These are phyloP conservation scores for Scutellaria barbata DNA, from an alignment of 257 asterid genomes.

Conservation along the genomic window DNA sequence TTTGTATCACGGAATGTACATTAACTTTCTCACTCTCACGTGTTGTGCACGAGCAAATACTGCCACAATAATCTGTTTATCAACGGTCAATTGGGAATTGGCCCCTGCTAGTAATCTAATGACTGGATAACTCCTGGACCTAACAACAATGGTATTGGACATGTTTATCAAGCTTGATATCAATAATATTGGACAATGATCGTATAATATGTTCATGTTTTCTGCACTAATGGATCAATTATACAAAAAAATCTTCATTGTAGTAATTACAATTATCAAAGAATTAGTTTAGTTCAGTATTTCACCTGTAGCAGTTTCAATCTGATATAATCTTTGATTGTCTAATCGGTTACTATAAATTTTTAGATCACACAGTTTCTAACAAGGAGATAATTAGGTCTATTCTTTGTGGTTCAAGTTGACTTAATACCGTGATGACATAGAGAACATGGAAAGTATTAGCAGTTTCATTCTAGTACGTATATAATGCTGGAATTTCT, in stretches of 20 bases:
- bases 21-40: background rate
- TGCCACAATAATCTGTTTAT: background rate
- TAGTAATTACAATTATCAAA: background rate
- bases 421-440: background rate
- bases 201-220: background rate
- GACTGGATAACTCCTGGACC: background rate
- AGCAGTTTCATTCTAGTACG: background rate
- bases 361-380: background rate
- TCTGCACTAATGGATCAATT: background rate
- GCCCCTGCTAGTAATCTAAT: background rate
- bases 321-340: no score
- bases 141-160: background rate
- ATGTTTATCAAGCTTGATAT: background rate
- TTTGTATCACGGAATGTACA: background rate
- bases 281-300: no score
- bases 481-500: background rate
- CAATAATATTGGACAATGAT: background rate
- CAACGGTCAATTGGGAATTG: background rate
- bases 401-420: background rate
- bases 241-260: background rate
- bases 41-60: background rate
- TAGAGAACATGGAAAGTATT: slow-evolving; percentile 10
- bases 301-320: no score
- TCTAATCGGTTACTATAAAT: no score
- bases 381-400: background rate